phyloP scores from a whole-genome alignment of 306 rosid species.

The Cicer chorassanicum region DNA sequence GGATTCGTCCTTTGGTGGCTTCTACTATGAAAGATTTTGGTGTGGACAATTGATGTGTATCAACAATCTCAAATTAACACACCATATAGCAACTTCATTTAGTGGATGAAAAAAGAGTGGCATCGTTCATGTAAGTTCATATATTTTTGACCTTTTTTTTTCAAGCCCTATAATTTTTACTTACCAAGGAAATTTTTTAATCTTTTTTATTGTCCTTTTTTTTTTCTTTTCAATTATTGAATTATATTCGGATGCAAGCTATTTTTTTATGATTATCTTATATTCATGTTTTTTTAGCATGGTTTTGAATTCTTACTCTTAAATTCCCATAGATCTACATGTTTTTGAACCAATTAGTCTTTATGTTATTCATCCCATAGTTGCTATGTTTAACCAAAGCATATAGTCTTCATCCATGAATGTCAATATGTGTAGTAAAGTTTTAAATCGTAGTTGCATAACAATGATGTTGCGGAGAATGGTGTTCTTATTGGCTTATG shows the following conservation, averaged over 20 bases:
- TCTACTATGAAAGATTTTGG: constrained; percentile 28
- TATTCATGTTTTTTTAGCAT: constrained; percentile 24
- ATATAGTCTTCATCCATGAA: constrained; percentile 33
- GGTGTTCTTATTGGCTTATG: not conserved
- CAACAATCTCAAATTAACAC: not conserved
- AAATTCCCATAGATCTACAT: constrained; percentile 37
- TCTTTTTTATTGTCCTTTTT: not conserved
- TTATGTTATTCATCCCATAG: constrained; percentile 21
- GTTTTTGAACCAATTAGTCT: constrained; percentile 27
- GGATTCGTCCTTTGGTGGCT: constrained; percentile 65
- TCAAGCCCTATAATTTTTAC: not conserved
- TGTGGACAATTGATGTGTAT: not conserved
- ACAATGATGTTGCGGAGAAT: not conserved
- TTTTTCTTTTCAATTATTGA: not conserved
- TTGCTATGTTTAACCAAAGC: constrained; percentile 26
- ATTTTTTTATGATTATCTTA: constrained; percentile 4
- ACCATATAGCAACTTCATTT: constrained; percentile 27
- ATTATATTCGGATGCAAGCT: not conserved
- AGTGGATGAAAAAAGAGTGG: not conserved
- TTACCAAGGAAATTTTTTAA: not conserved
- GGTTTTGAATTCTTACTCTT: constrained; percentile 20
- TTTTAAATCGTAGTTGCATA: not conserved
- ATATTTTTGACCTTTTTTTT: not conserved
- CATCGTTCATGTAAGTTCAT: constrained; percentile 48
- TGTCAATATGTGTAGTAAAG: constrained; percentile 2